Percentiles rank a stretch among this genome's conserved stretches.
phyloP scores from a whole-genome alignment of 805 yeast species.

The Spathaspora gorwiae region DNA sequence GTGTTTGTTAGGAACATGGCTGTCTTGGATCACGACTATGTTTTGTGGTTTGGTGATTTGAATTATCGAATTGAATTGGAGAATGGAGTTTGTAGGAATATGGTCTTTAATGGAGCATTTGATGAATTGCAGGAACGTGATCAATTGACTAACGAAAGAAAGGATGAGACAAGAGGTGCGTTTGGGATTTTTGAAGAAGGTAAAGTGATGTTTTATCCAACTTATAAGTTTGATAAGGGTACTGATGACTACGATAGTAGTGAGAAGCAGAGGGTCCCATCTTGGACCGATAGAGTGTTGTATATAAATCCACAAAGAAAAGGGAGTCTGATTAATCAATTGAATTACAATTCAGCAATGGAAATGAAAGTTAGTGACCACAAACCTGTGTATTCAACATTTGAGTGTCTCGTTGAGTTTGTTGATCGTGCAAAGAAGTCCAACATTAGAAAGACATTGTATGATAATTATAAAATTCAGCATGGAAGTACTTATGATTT shows the following conservation, averaged over 20 bases:
- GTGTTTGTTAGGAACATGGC: constrained; percentile 69
- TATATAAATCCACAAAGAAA: constrained; percentile 45
- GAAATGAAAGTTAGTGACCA: constrained; percentile 74
- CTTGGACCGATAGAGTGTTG: constrained; percentile 94
- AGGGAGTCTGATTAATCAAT: constrained; percentile 40
- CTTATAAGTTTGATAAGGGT: constrained; percentile 91
- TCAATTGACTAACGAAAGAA: constrained; percentile 73
- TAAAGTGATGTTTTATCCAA: constrained; percentile 78
- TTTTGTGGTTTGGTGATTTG: constrained; percentile 92
- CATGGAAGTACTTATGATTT: constrained; percentile 13
- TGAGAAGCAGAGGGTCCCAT: constrained; percentile 89
- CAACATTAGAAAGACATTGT: constrained; percentile 22
- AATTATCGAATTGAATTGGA: constrained; percentile 75
- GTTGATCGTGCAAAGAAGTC: constrained; percentile 45
- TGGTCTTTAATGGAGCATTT: constrained; percentile 45
- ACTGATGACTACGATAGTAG: constrained; percentile 79
- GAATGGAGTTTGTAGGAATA: constrained; percentile 61
- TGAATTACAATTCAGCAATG: constrained; percentile 65
- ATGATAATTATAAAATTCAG: constrained; percentile 25
- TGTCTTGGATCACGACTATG: constrained; percentile 73
- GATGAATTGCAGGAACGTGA: constrained; percentile 61
- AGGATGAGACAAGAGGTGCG: constrained; percentile 44
- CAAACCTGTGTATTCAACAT: constrained; percentile 85
- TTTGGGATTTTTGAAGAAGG: constrained; percentile 81
- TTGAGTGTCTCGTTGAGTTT: constrained; percentile 58